These are phyloP conservation scores for Chrysanthemum makinoi DNA, from an alignment of 129 eudicot species.

Conservation along the genomic window DNA sequence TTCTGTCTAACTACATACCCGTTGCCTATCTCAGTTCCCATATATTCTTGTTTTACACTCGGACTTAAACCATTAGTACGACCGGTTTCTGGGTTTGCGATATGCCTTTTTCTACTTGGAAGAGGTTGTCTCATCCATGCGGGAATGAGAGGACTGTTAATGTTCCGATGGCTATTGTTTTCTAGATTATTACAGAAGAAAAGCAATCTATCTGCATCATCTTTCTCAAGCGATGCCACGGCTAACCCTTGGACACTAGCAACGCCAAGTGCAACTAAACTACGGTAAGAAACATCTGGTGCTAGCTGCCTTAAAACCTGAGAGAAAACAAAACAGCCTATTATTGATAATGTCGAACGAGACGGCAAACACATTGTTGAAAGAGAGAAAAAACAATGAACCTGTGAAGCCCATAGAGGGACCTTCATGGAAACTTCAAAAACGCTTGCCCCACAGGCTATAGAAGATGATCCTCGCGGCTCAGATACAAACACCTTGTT, in stretches of 20 bases:
- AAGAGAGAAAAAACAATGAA: slow-evolving; percentile 16
- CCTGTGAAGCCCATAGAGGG: slow-evolving; percentile 98
- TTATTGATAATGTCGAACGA: slow-evolving; percentile 3
- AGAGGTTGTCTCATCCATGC: slow-evolving; percentile 85
- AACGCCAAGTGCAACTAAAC: slow-evolving; percentile 84
- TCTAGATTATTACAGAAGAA: slow-evolving; percentile 50
- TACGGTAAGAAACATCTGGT: slow-evolving; percentile 77
- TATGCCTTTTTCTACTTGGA: slow-evolving; percentile 67
- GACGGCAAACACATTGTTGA: background rate
- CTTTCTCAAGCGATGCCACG: slow-evolving; percentile 87
- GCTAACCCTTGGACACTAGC: slow-evolving; percentile 91
- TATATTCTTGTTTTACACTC: slow-evolving; percentile 31
- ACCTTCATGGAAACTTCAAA: slow-evolving; percentile 88
- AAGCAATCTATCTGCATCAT: slow-evolving; percentile 83
- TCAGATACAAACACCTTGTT: slow-evolving; percentile 46
- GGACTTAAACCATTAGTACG: slow-evolving; percentile 23
- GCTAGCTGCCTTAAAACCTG: slow-evolving; percentile 96
- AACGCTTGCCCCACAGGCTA: slow-evolving; percentile 92
- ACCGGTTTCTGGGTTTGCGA: slow-evolving; percentile 35
- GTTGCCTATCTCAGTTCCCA: slow-evolving; percentile 37
- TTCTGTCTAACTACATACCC: slow-evolving; percentile 57
- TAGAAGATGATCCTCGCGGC: slow-evolving; percentile 84
- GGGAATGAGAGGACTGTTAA: slow-evolving; percentile 25
- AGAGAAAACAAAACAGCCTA: background rate
- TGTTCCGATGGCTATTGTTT: slow-evolving; percentile 24